phyloP scores from a whole-genome alignment of 2,329 filamentous ascomycete species.

The Alternaria arbusti region DNA sequence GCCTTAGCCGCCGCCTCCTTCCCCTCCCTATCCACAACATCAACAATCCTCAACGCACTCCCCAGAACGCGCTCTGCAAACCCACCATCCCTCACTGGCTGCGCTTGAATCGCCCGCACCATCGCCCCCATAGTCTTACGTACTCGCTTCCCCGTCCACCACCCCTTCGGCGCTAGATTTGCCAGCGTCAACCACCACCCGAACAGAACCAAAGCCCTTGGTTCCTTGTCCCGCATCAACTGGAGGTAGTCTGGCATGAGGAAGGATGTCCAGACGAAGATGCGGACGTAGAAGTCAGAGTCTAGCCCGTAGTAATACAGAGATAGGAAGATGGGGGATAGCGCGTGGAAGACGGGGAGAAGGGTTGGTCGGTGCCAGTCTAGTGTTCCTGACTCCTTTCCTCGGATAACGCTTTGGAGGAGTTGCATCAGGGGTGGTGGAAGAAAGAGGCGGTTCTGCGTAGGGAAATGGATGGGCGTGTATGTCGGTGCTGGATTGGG shows the following conservation, averaged over 20 bases:
- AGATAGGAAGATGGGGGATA: conserved; percentile 43
- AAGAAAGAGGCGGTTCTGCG: conserved; percentile 30
- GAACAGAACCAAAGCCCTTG: conserved; percentile 34
- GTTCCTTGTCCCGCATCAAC: conserved; percentile 29
- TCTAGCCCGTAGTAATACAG: conserved; percentile 41
- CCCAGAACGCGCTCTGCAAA: conserved; percentile 22
- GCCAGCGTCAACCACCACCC: conserved; percentile 41
- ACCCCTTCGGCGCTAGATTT: conserved; percentile 31
- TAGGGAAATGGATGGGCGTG: conserved; percentile 2
- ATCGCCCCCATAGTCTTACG: conserved; percentile 28
- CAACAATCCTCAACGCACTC: conserved; percentile 28
- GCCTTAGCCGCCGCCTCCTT: conserved; percentile 30
- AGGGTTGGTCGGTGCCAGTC: conserved; percentile 31
- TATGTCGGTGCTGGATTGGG: conserved; percentile 40
- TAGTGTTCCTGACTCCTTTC: conserved; percentile 14
- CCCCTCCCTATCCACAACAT: conserved; percentile 14
- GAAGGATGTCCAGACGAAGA: conserved; percentile 39
- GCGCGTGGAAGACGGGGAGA: conserved; percentile 35
- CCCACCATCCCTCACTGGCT: conserved; percentile 10
- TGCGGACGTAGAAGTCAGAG: conserved; percentile 37
- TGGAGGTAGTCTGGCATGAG: conserved; percentile 37
- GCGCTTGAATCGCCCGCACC: conserved; percentile 20
- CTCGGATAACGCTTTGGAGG: conserved; percentile 21
- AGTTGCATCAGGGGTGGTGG: conserved; percentile 35
- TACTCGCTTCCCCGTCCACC: conserved; percentile 26